A percentile compares a stretch with the other conserved stretches of the same genome.
These are phyloP conservation scores for Nemania sp. DNA, from an alignment of 2,329 filamentous ascomycete species.

Conservation along the genomic window DNA sequence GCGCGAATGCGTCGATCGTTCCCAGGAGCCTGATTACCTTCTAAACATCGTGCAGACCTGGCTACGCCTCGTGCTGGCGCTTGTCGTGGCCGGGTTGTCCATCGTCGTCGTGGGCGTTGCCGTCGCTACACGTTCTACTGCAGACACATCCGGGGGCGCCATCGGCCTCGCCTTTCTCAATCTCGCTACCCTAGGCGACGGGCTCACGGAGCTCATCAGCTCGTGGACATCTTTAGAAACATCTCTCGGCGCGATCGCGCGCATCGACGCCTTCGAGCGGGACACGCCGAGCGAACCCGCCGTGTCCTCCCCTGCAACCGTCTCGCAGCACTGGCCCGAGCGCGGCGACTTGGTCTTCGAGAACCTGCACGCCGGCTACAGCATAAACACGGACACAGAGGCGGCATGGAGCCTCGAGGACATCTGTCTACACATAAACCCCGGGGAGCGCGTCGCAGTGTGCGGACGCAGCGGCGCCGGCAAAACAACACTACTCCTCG, in stretches of 20 bases:
- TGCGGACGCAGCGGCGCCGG: constrained; percentile 25
- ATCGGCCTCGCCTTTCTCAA: constrained; percentile 45
- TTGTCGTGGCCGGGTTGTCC: constrained; percentile 54
- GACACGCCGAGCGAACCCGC: constrained; percentile 30
- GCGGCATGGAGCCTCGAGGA: constrained; percentile 26
- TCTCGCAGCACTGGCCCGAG: constrained; percentile 17
- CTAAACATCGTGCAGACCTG: constrained; percentile 57
- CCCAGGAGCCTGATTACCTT: constrained; percentile 57
- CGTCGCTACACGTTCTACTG: constrained; percentile 42
- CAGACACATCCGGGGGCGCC: constrained; percentile 38
- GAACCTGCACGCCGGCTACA: constrained; percentile 29
- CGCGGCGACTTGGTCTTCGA: constrained; percentile 26
- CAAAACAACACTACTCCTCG: constrained; percentile 23
- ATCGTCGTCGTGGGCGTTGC: constrained; percentile 49
- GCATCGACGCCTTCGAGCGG: constrained; percentile 31
- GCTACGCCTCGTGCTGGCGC: constrained; percentile 54
- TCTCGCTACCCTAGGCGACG: constrained; percentile 33
- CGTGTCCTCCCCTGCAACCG: constrained; percentile 15
- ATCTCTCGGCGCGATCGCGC: constrained; percentile 22
- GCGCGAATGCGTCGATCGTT: constrained; percentile 46
- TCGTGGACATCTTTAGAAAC: constrained; percentile 25
- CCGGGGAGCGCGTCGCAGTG: constrained; percentile 43
- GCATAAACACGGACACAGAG: background rate
- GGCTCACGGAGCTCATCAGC: constrained; percentile 18
- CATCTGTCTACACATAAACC: constrained; percentile 44